Conservation (phyloP, 768 basidiomycete genomes). For the Hirschioporus abietinus region DNA sequence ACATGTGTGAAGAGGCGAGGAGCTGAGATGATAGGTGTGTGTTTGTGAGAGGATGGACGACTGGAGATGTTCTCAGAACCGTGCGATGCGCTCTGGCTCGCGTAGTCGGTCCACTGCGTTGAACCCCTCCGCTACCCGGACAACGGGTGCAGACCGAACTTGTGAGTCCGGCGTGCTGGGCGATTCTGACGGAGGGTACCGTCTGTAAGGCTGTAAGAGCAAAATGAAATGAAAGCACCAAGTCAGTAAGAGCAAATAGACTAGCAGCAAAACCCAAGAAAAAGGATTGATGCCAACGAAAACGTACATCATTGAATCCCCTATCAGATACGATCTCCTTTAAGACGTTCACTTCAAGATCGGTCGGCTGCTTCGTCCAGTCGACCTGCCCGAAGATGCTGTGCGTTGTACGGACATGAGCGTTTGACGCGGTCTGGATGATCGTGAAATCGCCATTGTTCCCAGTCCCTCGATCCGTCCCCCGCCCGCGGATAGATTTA, state of each 20-base stretch:
- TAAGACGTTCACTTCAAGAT: neutral
- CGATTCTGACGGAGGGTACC: neutral
- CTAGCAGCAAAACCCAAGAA: neutral
- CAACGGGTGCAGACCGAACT: neutral
- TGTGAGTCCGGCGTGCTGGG: neutral
- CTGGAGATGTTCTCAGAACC: neutral
- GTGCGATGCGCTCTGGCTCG: neutral
- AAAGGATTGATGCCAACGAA: neutral
- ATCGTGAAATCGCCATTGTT: conserved; percentile 1
- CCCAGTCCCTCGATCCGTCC: conserved; percentile 38
- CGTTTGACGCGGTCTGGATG: neutral
- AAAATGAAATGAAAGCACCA: neutral
- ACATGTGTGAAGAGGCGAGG: neutral
- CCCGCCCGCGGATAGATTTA: conserved; percentile 44
- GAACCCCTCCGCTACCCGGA: neutral
- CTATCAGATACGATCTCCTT: neutral
- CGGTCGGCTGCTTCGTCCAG: neutral
- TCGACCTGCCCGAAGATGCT: neutral
- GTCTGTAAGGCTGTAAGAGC: neutral
- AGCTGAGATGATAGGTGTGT: neutral
- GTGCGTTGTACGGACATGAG: neutral
- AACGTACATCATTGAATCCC: neutral
- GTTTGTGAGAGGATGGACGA: no score
- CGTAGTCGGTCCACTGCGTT: neutral
- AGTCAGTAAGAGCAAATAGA: neutral